Percentiles rank a stretch among this genome's conserved stretches.
phyloP scores from a whole-genome alignment of 805 yeast genomes.

The Lipomyces sp. region DNA sequence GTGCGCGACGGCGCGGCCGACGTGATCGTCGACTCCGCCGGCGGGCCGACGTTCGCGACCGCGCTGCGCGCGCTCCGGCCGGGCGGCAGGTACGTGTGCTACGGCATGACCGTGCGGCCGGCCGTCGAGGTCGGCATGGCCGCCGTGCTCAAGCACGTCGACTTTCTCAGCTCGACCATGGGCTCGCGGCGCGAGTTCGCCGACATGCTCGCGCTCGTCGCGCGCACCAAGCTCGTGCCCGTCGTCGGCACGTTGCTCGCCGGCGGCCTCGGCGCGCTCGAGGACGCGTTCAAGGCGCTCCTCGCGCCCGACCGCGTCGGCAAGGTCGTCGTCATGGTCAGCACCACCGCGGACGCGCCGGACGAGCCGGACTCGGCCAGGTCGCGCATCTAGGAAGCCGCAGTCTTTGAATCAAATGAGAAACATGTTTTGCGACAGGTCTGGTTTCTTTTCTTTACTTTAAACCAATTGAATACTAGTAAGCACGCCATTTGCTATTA shows the following conservation, averaged over 20 bases:
- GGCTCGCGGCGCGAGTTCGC: conserved; percentile 14
- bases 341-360: no score
- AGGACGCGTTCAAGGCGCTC: conserved; percentile 16
- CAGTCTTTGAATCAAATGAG: no score
- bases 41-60: conserved; percentile 23
- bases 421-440: no score
- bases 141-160: conserved; percentile 25
- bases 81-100: conserved; percentile 25
- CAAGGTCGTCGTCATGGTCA: conserved; percentile 9
- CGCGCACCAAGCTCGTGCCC: conserved; percentile 9
- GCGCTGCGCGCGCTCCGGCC: conserved; percentile 7
- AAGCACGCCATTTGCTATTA: no score
- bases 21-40: conserved; percentile 30
- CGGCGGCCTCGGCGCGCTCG: conserved; percentile 16
- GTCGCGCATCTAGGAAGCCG: no score
- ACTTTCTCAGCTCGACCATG: conserved; percentile 25
- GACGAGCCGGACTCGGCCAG: no score
- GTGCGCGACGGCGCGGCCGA: conserved; percentile 20
- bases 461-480: no score
- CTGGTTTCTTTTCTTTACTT: no score
- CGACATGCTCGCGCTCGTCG: conserved; percentile 15
- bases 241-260: conserved; percentile 15
- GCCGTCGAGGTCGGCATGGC: conserved; percentile 20
- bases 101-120: conserved; percentile 30
- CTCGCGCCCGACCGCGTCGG: neutral